Conservation (phyloP, 257 asterid species). For the Primulina eburnea region DNA sequence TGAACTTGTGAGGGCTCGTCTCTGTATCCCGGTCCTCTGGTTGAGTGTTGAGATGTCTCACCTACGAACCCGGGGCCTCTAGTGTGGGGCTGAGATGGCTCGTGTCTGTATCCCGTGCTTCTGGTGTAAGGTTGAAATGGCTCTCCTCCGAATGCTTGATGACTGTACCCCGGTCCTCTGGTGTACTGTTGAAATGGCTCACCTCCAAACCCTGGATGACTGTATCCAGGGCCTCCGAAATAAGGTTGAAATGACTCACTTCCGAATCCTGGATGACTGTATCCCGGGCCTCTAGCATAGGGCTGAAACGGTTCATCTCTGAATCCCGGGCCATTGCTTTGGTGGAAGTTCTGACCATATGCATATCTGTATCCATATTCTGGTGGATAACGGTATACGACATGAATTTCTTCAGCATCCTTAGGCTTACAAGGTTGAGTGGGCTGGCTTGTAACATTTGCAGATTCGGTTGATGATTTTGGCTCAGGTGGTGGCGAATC, state of each 20-base stretch:
- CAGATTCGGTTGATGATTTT: slow-evolving; percentile 29
- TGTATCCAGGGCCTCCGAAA: slow-evolving; percentile 14
- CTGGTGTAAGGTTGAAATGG: background rate
- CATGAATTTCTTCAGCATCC: slow-evolving; percentile 67
- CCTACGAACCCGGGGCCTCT: slow-evolving; percentile 6
- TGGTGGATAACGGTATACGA: slow-evolving; percentile 63
- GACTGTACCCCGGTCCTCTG: background rate
- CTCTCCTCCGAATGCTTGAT: slow-evolving; percentile 20
- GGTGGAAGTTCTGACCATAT: slow-evolving; percentile 33
- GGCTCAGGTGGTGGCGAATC: slow-evolving; percentile 42
- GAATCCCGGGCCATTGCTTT: slow-evolving; percentile 18
- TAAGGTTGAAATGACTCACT: slow-evolving; percentile 26
- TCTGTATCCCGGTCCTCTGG: slow-evolving; percentile 11
- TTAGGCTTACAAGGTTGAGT: slow-evolving; percentile 37
- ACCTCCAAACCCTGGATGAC: slow-evolving; percentile 18
- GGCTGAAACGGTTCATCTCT: slow-evolving; percentile 29
- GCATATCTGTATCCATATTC: slow-evolving; percentile 44
- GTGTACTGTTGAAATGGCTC: slow-evolving; percentile 32
- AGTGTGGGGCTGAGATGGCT: background rate
- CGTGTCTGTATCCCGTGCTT: background rate
- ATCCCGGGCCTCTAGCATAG: slow-evolving; percentile 29
- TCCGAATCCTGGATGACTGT: slow-evolving; percentile 17
- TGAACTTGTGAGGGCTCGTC: slow-evolving; percentile 22
- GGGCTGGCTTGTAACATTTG: slow-evolving; percentile 29
- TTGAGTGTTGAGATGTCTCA: slow-evolving; percentile 17